phyloP scores from a whole-genome alignment of 1,284 basidiomycete genomes.

The Heterobasidion parviporum region DNA sequence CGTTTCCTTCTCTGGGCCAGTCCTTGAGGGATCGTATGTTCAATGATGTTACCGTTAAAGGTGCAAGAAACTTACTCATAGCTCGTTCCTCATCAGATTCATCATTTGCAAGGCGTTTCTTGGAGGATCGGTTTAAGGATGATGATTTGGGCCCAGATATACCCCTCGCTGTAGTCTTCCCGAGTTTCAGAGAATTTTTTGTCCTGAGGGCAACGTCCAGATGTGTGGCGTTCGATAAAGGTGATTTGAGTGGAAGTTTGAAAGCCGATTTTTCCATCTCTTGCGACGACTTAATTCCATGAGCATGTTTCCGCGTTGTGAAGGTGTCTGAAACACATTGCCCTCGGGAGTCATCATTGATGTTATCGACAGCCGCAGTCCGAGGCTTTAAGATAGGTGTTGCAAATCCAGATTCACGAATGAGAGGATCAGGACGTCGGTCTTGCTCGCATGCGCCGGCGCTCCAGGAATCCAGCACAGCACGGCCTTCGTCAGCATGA shows the following conservation, averaged over 20 bases:
- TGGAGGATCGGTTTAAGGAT: background rate
- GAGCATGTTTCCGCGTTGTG: background rate
- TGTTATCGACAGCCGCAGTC: conserved; percentile 5
- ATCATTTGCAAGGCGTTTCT: conserved; percentile 2
- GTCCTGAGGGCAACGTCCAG: too few species aligned
- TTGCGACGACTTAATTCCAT: background rate
- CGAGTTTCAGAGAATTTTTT: background rate
- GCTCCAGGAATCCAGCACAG: conserved; percentile 23
- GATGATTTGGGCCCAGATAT: background rate
- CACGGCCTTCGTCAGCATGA: conserved; percentile 36
- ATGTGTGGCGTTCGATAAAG: too few species aligned
- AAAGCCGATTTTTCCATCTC: background rate
- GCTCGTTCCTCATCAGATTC: conserved; percentile 20
- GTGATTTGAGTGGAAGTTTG: too few species aligned
- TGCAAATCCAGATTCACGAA: conserved; percentile 32
- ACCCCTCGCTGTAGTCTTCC: background rate
- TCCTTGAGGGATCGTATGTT: conserved; percentile 26
- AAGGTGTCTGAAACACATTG: too few species aligned
- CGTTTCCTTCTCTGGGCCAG: conserved; percentile 46
- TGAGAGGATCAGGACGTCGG: conserved; percentile 1
- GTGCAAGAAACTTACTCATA: conserved; percentile 16
- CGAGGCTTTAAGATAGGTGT: conserved; percentile 55
- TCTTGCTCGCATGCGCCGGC: conserved; percentile 4
- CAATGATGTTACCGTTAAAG: background rate
- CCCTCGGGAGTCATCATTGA: too few species aligned